Evolutionary conservation across 2,329 filamentous ascomycete species (phyloP), one percentile per base, ranked within the genome.

Genomic region (Pseudodiploospora longispora): DNA sequence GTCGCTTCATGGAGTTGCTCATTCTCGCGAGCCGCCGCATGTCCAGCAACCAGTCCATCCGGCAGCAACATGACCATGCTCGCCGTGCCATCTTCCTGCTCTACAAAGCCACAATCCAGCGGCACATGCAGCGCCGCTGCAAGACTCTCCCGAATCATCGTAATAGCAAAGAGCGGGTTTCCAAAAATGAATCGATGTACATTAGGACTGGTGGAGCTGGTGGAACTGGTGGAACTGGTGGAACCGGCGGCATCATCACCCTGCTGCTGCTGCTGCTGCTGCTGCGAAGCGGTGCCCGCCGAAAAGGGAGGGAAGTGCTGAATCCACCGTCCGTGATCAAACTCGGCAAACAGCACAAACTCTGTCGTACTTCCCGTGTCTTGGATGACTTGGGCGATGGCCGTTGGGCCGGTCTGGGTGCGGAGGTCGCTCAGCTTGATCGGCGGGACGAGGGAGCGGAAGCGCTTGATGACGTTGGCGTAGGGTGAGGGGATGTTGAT

Each of bases 261-360:
- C 19, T 19, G 19, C 19, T 19, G 19, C 19, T 19, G 19, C 19
- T 19, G 19, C 19, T 19, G 19, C 19, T 19, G 19, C 19, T 19
- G 19, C 19, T 19, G 19, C 19, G 19, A 19, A 19, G 19, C 19
- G 19, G 19, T 19, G 9, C 32, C 32, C 12, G 8, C 32, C 8
- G 32, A 9, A 27, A 34, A 35, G 10, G 31, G 40, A 19, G 41
- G n/a, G 34, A 42, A 42, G 27, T 42, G 28, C 8, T 34, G 32
- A 30, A 42, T 42, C 41, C 41, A 42, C 10, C 41, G 12, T 29
- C 41, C 41, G 41, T 42, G 41, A 12, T 42, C 29, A 28, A 43
- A 43, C 29, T 43, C 41, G 30, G 41, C 41, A 43, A 43, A 43
- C 10, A 43, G 35, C 3, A 43, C 41, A n/a, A 43, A 43, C 28